Evolutionary conservation across 352 stramenopile species (phyloP).

Genomic region (Pythium brassicae): DNA sequence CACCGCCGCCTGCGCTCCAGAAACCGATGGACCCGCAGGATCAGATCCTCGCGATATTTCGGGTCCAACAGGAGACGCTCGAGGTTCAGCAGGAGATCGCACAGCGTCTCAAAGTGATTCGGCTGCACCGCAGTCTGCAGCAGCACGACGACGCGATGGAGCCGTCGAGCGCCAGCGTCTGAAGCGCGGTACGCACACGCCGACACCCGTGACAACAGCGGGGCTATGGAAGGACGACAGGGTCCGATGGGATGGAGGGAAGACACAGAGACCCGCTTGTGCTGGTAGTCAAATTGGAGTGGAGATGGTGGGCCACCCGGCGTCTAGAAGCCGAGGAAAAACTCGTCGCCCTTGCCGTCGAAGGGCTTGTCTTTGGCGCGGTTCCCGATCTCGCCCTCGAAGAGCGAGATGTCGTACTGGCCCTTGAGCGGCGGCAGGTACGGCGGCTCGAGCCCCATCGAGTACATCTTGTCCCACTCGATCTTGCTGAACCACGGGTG

Average conservation of each 20-base stretch:
- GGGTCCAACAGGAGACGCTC: conserved; percentile 50
- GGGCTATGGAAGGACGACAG: background rate
- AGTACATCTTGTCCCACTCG: conserved; percentile 73
- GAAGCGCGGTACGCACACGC: background rate
- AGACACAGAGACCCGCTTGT: background rate
- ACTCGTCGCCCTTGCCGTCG: conserved; percentile 59
- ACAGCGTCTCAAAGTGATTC: conserved; percentile 36
- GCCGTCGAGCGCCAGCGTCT: conserved; percentile 64
- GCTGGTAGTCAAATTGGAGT: background rate
- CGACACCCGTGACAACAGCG: no score
- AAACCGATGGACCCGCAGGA: conserved; percentile 23
- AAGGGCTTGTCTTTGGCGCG: conserved; percentile 65
- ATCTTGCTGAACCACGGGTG: conserved; percentile 70
- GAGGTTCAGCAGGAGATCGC: conserved; percentile 51
- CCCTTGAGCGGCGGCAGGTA: conserved; percentile 60
- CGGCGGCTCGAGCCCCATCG: conserved; percentile 47
- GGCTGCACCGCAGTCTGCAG: conserved; percentile 22
- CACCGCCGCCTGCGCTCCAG: no score
- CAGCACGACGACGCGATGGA: conserved; percentile 42
- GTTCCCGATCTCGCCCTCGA: conserved; percentile 71
- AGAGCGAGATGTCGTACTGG: conserved; percentile 72
- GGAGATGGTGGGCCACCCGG: background rate
- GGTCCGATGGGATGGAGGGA: background rate
- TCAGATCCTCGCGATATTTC: conserved; percentile 47
- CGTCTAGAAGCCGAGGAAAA: conserved; percentile 66